Base-by-base conservation (phyloP, 768 basidiomycete species). In the Lactarius tabidus region DNA sequence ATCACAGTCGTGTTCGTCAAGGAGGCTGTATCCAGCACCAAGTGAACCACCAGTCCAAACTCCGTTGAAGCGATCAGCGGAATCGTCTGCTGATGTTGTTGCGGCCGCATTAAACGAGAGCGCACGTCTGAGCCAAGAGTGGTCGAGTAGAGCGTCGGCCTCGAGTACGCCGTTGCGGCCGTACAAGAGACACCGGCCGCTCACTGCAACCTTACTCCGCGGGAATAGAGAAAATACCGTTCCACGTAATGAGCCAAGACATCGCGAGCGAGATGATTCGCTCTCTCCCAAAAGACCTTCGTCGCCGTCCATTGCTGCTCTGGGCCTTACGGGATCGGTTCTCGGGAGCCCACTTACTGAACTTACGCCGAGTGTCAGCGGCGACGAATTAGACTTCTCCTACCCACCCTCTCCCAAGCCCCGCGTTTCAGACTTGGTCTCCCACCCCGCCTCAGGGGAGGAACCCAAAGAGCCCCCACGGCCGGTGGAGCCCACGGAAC, bases 21-120 rank as follows among this genome's bases (percentile, higher is more conserved):
- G 48, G 36, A 57, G 29, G 26, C 31, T 43, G 23, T 36, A 52
- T 52, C 38, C 60, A 10, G 9, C 41, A 26, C 33, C 31, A 2
- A 59, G 20, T 31, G 52, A 38, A 23, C 48, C 28, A 20, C 41
- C 52, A 29, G 14, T 20, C 26, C 26, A 35, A 2, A 61, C n/a
- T 43, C 38, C 56, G 18, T 57, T 48, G 23, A 26, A 10, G 26
- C 56, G 15, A 62, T 9, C 48, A 28, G 14, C 51, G 36, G 60
- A 26, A 18, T 62, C 65, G 35, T 43, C 33, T 52, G 65, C 65
- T n/a, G 65, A 66, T 15, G 56, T 36, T 17, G 65, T 66, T 15
- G 65, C 65, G 3, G 60, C 60, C 28, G 65, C 60, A 35, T 53
- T 66, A 28, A 66, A 66, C 3, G 31, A 66, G n/a, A 41, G 56